These are phyloP conservation scores for Candolleomyces aberdarensis DNA, from an alignment of 768 basidiomycete genomes.

Conservation along the genomic window DNA sequence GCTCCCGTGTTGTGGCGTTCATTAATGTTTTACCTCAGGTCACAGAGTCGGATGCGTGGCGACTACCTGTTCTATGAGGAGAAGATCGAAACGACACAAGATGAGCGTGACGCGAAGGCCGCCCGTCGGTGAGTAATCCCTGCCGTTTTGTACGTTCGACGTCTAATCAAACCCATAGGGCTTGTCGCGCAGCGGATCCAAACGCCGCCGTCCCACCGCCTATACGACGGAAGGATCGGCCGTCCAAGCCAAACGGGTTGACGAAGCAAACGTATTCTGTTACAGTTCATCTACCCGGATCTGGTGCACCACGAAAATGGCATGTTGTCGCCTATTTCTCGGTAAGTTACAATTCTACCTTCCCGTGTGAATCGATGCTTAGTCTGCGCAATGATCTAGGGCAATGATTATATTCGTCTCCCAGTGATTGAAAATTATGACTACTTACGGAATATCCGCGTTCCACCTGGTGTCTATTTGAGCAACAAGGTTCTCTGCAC, in stretches of 20 bases:
- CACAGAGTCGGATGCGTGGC: conserved; percentile 80
- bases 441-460: conserved; percentile 62
- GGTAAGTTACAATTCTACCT: conserved; percentile 35
- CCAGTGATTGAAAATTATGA: conserved; percentile 76
- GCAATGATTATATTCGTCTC: conserved; percentile 63
- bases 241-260: conserved; percentile 75
- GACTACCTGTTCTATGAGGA: conserved; percentile 85
- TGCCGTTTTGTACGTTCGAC: conserved; percentile 1
- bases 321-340: conserved; percentile 83
- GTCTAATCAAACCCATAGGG: conserved; percentile 33
- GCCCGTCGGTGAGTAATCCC: conserved; percentile 55
- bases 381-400: conserved; percentile 34
- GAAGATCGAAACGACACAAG: conserved; percentile 76
- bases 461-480: conserved; percentile 69
- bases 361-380: conserved; percentile 5
- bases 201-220: conserved; percentile 54
- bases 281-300: conserved; percentile 61
- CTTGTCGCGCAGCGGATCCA: conserved; percentile 59
- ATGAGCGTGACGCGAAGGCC: conserved; percentile 76
- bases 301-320: conserved; percentile 66
- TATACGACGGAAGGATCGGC: conserved; percentile 70
- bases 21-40: conserved; percentile 42
- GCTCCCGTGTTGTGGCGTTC: neutral
- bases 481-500: conserved; percentile 57
- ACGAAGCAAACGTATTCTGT: conserved; percentile 87